Conservation (phyloP, 768 basidiomycete genomes). For the Lepiota venenata region DNA sequence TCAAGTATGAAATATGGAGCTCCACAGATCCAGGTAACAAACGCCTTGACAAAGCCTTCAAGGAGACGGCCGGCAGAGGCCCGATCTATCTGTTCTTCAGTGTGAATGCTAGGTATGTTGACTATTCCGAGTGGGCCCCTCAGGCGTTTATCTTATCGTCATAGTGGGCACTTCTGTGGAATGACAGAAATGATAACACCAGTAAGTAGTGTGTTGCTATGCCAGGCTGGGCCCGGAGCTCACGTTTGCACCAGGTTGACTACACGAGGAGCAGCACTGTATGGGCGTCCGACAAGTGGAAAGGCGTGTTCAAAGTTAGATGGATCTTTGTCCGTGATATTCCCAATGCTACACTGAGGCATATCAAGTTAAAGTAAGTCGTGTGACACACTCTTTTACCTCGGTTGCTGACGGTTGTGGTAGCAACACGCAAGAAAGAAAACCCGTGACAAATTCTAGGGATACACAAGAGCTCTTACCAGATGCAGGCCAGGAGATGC, state of each 20-base stretch:
- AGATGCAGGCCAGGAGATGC: slow-evolving; percentile 95
- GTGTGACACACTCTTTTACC: slow-evolving; percentile 2
- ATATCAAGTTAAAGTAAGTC: slow-evolving; percentile 81
- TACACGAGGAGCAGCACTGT: slow-evolving; percentile 94
- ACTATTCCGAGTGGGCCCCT: slow-evolving; percentile 8
- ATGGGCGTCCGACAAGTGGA: slow-evolving; percentile 99
- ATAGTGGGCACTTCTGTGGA: slow-evolving; percentile 94
- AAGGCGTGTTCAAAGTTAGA: slow-evolving; percentile 96
- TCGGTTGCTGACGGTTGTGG: slow-evolving; percentile 15
- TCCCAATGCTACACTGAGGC: slow-evolving; percentile 83
- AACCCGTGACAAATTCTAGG: slow-evolving; percentile 96
- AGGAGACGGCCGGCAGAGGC: slow-evolving; percentile 86
- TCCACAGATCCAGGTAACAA: slow-evolving; percentile 98
- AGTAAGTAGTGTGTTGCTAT: slow-evolving; percentile 37
- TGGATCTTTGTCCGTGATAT: slow-evolving; percentile 99
- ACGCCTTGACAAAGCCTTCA: slow-evolving; percentile 95
- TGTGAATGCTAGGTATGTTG: slow-evolving; percentile 77
- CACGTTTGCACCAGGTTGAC: slow-evolving; percentile 56
- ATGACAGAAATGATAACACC: slow-evolving; percentile 98
- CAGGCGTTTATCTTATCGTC: background rate
- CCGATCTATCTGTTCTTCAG: slow-evolving; percentile 99
- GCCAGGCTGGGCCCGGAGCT: background rate
- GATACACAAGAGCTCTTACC: slow-evolving; percentile 97
- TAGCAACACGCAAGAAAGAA: slow-evolving; percentile 96
- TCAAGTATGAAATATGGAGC: slow-evolving; percentile 98